Evolutionary conservation across 2,329 filamentous ascomycete species (phyloP).

Genomic region (Diaporthe vexans): DNA sequence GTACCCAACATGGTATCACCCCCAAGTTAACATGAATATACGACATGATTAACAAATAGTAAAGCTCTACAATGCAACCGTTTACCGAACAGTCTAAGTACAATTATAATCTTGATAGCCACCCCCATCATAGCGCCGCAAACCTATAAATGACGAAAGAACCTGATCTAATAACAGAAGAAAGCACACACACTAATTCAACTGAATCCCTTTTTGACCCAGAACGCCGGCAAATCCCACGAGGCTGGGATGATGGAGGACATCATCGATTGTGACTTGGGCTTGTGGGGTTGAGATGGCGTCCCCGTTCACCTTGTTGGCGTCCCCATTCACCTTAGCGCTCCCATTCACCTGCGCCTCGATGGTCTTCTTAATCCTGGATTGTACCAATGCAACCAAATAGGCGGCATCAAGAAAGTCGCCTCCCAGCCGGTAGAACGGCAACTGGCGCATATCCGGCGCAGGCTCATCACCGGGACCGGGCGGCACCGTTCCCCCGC

Average conservation of each 20-base stretch:
- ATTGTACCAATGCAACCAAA: not conserved
- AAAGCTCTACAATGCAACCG: no score
- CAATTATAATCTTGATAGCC: not conserved
- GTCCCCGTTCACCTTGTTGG: not conserved
- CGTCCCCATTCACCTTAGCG: no score
- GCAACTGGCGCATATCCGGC: not conserved
- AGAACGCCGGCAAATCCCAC: not conserved
- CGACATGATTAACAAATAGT: no score
- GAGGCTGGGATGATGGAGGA: not conserved
- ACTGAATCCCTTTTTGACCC: not conserved
- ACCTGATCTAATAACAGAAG: not conserved
- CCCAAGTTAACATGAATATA: no score
- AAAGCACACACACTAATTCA: not conserved
- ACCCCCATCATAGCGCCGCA: not conserved
- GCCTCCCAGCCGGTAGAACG: not conserved
- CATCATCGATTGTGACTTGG: not conserved
- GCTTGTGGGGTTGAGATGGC: not conserved
- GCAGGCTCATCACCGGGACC: not conserved
- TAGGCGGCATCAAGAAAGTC: not conserved
- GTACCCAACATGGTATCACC: no score
- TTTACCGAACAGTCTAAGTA: no score
- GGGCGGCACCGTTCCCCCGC: not conserved
- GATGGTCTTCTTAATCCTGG: not conserved
- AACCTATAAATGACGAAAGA: not conserved
- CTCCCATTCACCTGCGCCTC: not conserved